These are phyloP conservation scores for Berberis vulgaris DNA, from an alignment of 164 flowering plant species.

Conservation along the genomic window DNA sequence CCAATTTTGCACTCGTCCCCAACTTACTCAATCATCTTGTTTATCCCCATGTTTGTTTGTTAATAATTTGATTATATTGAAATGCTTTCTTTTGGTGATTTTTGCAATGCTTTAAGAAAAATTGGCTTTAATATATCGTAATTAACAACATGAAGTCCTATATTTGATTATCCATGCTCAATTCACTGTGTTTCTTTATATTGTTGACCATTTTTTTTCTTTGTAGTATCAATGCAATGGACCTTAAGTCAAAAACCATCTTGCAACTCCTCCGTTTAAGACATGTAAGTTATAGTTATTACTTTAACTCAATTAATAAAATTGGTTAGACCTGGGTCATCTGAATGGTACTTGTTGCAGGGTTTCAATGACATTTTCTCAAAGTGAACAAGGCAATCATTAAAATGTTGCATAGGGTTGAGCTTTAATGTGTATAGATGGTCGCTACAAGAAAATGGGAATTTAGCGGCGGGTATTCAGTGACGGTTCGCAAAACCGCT, in stretches of 20 bases:
- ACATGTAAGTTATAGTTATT: slow-evolving; percentile 26
- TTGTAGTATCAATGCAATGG: slow-evolving; percentile 49
- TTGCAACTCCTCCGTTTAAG: slow-evolving; percentile 46
- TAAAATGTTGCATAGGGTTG: slow-evolving; percentile 61
- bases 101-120: too few relatives aligned
- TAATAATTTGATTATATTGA: too few relatives aligned
- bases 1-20: too few relatives aligned
- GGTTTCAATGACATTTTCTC: slow-evolving; percentile 59
- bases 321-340: neutral
- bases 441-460: too few relatives aligned
- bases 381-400: slow-evolving; percentile 63
- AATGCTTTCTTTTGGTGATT: too few relatives aligned
- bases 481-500: too few relatives aligned
- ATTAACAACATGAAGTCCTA: too few relatives aligned
- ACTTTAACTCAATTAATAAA: neutral
- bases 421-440: slow-evolving; percentile 16
- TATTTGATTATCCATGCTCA: too few relatives aligned
- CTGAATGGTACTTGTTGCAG: slow-evolving; percentile 15
- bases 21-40: too few relatives aligned
- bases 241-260: slow-evolving; percentile 44
- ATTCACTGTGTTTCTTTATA: neutral
- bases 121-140: too few relatives aligned
- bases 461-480: too few relatives aligned
- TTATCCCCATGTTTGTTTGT: too few relatives aligned
- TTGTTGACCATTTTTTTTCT: neutral